Evolutionary conservation across 257 asterid species (phyloP), one percentile per base, ranked within the genome.

Genomic region (Cordia subcordata): DNA sequence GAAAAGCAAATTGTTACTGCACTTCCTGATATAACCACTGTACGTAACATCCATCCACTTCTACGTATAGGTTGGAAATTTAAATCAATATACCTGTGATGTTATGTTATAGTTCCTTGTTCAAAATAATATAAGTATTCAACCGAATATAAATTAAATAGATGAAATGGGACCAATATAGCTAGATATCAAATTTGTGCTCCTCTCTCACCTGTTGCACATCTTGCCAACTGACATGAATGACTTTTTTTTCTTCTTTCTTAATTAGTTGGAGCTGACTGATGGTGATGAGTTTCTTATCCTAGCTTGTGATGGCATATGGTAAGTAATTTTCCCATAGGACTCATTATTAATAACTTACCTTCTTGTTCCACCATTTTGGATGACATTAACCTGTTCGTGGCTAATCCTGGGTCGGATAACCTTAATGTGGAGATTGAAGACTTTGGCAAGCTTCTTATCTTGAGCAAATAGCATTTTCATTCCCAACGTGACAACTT

Each of bases 281-380:
- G 82, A 81, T 55, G 92, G 81, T 56, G 99, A 86, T 77, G 96
- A 85, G 50, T 93, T 93, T 77, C 85, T 93, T 58, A 82, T 93
- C 72, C 61, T 89, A 67, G 99, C 99, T 58, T 89, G 99, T 77
- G 99, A 93, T 72, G 99, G 99, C 70, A 93, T 93, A 77, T 93
- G 99, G 97, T 93, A 77, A 73, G 82, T 64, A 63, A 49, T 53
- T 56, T 33, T 32, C 57, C n/a, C 3, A 22, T 49, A 23, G 11
- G 63, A 38, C 33, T 23, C 57, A 44, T 69, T 49, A 33, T 50
- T 51, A 65, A 51, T 23, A 19, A 22, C 60, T 50, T 64, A 22
- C 40, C 58, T 66, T 62, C 4, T 27, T 27, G 35, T 27, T 27
- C 35, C 35, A 27, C 35, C 35, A 27, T 27, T n/a, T 27, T 27